phyloP scores from a whole-genome alignment of 2,329 filamentous ascomycete genomes.

The Cercospora janseana region DNA sequence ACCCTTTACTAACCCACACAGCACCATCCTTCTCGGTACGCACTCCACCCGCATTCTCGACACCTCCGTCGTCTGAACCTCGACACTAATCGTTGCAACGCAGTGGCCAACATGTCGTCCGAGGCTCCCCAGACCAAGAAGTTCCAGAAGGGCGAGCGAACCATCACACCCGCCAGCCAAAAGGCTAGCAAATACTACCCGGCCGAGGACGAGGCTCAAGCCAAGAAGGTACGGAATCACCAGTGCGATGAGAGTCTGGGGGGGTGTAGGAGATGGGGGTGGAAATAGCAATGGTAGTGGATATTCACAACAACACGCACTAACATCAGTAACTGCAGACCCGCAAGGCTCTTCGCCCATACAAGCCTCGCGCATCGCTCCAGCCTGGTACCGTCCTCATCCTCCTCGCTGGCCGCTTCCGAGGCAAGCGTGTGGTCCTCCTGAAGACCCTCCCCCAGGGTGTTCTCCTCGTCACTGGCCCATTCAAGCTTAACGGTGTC shows the following conservation, averaged over 20 bases:
- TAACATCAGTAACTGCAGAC: conserved; percentile 56
- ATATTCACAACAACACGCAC: conserved; percentile 17
- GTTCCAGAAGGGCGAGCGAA: conserved; percentile 95
- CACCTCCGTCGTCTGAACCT: not conserved
- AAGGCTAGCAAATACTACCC: conserved; percentile 99
- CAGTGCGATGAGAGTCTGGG: not conserved
- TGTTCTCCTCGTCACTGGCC: conserved; percentile 97
- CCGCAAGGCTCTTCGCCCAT: conserved; percentile 88
- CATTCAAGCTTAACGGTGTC: conserved; percentile 99
- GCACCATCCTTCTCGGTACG: conserved; percentile 19
- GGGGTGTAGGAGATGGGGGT: not conserved
- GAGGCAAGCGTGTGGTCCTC: conserved; percentile 98
- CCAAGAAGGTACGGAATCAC: conserved; percentile 78
- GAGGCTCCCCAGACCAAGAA: conserved; percentile 67
- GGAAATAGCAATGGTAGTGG: not conserved
- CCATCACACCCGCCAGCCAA: conserved; percentile 79
- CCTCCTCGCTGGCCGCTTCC: conserved; percentile 98
- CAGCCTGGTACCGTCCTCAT: conserved; percentile 95
- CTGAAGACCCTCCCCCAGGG: conserved; percentile 97
- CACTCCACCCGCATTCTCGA: not conserved
- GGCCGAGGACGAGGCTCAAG: conserved; percentile 82
- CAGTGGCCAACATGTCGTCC: conserved; percentile 34
- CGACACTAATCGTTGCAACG: conserved; percentile 6
- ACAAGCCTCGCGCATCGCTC: conserved; percentile 83
- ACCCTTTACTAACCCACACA: conserved; percentile 16